Evolutionary conservation across 2,329 filamentous ascomycete genomes (phyloP), one percentile per base, ranked within the genome.

Genomic region (Fusarium devonianum): DNA sequence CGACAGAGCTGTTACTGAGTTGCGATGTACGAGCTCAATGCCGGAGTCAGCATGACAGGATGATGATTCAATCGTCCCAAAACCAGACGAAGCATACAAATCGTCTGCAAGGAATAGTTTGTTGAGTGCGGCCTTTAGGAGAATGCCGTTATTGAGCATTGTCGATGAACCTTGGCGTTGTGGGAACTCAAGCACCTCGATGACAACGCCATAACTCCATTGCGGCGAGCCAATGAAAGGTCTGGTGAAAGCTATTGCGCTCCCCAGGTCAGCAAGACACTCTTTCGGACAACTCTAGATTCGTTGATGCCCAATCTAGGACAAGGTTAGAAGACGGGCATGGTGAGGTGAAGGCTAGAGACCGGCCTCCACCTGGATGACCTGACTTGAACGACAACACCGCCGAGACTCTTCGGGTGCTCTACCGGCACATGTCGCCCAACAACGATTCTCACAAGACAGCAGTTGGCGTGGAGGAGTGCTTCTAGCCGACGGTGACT

Each of bases 281-380:
- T 28, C 33, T 56, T 58, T 59, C 55, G 55, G 59, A 59, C 50
- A 43, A 51, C 40, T 41, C 32, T 18, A 58, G 39, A 56, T 50
- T 28, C 10, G 17, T 7, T 7, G 22, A 28, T 26, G n/a, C 13
- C 39, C 5, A 8, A 23, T 26, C 19, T 12, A 29, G 41, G 4
- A 13, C 16, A 29, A 30, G 26, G 33, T 45, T 29, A 21, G 33
- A 25, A 16, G 19, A 22, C 11, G 16, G 35, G 12, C 33, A 32
- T 14, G 47, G 52, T 38, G 36, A 29, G 6, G 50, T 43, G 23
- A 19, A 29, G 12, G n/a, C 12, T 7, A 22, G 34, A 5, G 8
- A 16, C 13, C 21, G 1, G 7, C n/a, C 30, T 55, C 32, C 23
- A 28, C 17, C 12, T 10, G 28, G 6, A 22, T 21, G 25, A 18